These are phyloP conservation scores for Purpureocillium takamizusanense DNA, from an alignment of 2,329 filamentous ascomycete species.

Conservation along the genomic window DNA sequence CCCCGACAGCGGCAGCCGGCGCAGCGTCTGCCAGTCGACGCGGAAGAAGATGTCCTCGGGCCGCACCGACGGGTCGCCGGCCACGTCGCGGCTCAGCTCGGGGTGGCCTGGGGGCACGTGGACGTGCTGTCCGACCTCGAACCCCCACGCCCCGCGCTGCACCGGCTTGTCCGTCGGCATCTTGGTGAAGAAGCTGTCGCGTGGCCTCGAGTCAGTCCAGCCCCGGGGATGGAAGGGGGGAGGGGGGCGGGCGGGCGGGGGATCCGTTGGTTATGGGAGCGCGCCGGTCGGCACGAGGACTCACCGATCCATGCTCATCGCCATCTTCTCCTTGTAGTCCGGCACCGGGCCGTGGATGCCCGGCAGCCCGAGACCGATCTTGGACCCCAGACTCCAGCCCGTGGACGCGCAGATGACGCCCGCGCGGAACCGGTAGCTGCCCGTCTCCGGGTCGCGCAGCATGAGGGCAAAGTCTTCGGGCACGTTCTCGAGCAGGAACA, in stretches of 20 bases:
- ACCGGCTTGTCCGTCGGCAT: constrained; percentile 67
- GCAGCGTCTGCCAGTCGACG: constrained; percentile 83
- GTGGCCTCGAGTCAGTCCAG: no score
- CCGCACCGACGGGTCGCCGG: constrained; percentile 46
- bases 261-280: no score
- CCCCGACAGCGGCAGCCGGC: constrained; percentile 66
- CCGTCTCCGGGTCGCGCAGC: constrained; percentile 60
- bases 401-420: constrained; percentile 71
- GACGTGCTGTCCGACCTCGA: constrained; percentile 67
- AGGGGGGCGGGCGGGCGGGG: no score
- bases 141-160: constrained; percentile 75
- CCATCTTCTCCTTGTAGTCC: constrained; percentile 82
- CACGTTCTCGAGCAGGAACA: constrained; percentile 65
- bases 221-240: no score
- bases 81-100: constrained; percentile 49
- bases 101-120: constrained; percentile 64
- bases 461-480: constrained; percentile 80
- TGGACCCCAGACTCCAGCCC: constrained; percentile 69
- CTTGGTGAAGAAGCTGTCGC: constrained; percentile 70
- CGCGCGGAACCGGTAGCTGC: constrained; percentile 65
- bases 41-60: constrained; percentile 57
- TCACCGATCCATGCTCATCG: constrained; percentile 76
- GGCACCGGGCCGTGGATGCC: constrained; percentile 69
- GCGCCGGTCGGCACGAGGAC: constrained; percentile 16
- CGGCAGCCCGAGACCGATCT: constrained; percentile 61